A percentile compares a stretch with the other conserved stretches of the same genome.
These are phyloP conservation scores for Abelmoschus esculentus DNA, from an alignment of 345 rosid genomes.

Conservation along the genomic window DNA sequence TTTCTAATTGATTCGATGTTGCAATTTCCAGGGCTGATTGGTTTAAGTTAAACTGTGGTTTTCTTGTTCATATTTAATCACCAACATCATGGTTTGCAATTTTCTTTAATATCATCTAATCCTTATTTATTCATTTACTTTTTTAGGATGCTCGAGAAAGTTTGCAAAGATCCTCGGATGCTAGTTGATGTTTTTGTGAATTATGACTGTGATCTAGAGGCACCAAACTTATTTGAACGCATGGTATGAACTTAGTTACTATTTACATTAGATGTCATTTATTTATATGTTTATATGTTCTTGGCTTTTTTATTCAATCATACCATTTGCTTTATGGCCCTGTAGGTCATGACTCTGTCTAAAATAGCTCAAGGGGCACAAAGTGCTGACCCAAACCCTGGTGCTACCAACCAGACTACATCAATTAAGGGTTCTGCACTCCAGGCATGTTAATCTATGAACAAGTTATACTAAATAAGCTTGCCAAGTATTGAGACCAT, in stretches of 20 bases:
- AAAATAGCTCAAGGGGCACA: conserved; percentile 91
- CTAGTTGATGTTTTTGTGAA: conserved; percentile 97
- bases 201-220: conserved; percentile 97
- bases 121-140: conserved; percentile 7
- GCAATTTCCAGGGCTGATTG: neutral
- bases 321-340: neutral
- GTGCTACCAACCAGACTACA: conserved; percentile 59
- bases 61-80: conserved; percentile 8
- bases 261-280: neutral
- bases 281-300: neutral
- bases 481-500: neutral
- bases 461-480: conserved; percentile 9
- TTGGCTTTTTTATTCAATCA: neutral
- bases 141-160: conserved; percentile 87
- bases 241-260: conserved; percentile 35
- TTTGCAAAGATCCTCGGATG: conserved; percentile 89
- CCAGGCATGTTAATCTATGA: conserved; percentile 48
- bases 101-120: conserved; percentile 3
- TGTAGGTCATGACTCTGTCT: conserved; percentile 74
- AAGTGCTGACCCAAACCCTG: conserved; percentile 75
- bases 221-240: conserved; percentile 99
- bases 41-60: conserved; percentile 6
- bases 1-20: conserved; percentile 10
- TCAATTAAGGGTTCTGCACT: conserved; percentile 81
- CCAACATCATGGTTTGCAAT: conserved; percentile 10